Conservation (phyloP, 2,329 filamentous ascomycete species). For the Colletotrichum sublineola region DNA sequence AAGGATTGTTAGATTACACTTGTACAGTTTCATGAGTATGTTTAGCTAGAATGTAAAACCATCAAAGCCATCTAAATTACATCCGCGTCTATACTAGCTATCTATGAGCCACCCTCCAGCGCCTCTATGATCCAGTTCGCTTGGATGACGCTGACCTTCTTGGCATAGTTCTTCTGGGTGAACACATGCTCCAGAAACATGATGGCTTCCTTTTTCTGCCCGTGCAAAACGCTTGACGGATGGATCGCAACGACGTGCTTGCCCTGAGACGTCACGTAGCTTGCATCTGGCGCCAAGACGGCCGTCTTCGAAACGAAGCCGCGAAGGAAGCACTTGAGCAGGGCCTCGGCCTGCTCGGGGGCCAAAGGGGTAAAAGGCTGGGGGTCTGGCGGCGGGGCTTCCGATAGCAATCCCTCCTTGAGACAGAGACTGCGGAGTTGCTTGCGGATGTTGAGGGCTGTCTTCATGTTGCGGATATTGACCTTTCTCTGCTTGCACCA, state of each 20-base stretch:
- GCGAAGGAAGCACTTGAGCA: constrained; percentile 73
- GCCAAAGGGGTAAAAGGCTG: constrained; percentile 68
- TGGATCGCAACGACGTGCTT: constrained; percentile 74
- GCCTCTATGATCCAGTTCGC: constrained; percentile 70
- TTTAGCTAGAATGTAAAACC: constrained; percentile 14
- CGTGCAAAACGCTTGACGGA: constrained; percentile 72
- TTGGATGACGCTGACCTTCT: constrained; percentile 74
- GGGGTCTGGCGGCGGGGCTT: constrained; percentile 63
- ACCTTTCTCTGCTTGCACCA: constrained; percentile 72
- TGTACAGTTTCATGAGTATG: constrained; percentile 1
- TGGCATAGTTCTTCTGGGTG: constrained; percentile 75
- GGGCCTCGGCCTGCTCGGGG: constrained; percentile 65
- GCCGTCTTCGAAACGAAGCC: constrained; percentile 74
- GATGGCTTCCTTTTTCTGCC: constrained; percentile 74
- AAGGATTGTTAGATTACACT: constrained; percentile 4
- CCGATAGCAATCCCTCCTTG: constrained; percentile 63
- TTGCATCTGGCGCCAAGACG: constrained; percentile 69
- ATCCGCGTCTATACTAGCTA: neutral
- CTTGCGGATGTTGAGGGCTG: constrained; percentile 72
- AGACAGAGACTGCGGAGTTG: constrained; percentile 71
- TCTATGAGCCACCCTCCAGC: constrained; percentile 48
- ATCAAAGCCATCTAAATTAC: neutral
- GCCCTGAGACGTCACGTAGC: constrained; percentile 71
- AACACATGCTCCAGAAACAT: constrained; percentile 78
- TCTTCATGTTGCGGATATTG: constrained; percentile 72